Evolutionary conservation across 306 rosid genomes (phyloP).

Genomic region (Prunus mume): DNA sequence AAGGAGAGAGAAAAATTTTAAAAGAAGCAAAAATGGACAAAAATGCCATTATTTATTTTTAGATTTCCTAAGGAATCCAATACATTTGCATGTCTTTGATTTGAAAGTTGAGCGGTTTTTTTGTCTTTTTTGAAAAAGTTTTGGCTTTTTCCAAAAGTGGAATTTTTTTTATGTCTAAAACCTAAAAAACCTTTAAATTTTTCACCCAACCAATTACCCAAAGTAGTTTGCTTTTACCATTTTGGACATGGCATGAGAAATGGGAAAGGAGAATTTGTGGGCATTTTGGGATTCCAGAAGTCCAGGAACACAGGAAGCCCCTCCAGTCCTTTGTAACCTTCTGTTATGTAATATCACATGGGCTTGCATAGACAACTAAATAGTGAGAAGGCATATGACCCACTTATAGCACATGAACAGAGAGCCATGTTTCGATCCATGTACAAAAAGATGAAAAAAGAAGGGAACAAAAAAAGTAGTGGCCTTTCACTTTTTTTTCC

Average conservation of each 20-base stretch:
- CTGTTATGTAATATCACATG: background rate
- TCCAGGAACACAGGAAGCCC: background rate
- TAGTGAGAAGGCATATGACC: background rate
- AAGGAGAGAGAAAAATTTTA: no score
- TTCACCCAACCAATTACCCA: background rate
- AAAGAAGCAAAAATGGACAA: no score
- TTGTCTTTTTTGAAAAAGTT: no score
- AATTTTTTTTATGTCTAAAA: no score
- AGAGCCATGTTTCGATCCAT: constrained; percentile 7
- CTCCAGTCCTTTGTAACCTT: background rate
- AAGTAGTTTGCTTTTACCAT: background rate
- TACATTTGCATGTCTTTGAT: no score
- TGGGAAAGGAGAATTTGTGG: background rate
- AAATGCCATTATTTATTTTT: no score
- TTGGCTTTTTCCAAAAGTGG: no score
- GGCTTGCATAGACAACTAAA: background rate
- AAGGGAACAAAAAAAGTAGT: background rate
- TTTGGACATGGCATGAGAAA: background rate
- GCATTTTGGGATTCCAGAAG: background rate
- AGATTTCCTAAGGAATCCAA: no score
- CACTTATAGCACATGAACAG: background rate
- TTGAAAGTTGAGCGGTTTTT: no score
- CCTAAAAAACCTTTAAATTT: no score
- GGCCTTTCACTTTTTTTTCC: background rate
- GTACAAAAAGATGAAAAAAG: background rate